These are phyloP conservation scores for Cucurbita pepo DNA, from an alignment of 306 rosid genomes.

Conservation along the genomic window DNA sequence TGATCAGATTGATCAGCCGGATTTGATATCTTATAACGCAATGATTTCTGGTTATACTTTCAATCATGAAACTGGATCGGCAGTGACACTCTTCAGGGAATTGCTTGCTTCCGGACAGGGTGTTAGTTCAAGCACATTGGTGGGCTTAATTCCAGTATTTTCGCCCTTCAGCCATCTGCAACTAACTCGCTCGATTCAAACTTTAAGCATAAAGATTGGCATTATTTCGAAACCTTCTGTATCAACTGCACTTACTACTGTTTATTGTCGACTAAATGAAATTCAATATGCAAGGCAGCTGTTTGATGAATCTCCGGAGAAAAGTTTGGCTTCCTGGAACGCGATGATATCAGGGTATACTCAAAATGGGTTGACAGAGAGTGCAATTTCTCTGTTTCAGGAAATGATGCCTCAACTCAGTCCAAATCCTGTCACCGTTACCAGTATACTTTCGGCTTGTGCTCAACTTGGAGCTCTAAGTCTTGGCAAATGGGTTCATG, in stretches of 20 bases:
- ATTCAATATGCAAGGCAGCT: conserved; percentile 53
- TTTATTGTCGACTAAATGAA: conserved; percentile 57
- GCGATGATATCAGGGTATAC: conserved; percentile 91
- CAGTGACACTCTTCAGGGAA: conserved; percentile 45
- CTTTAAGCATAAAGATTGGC: conserved; percentile 50
- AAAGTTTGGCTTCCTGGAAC: conserved; percentile 77
- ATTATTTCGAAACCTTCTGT: conserved; percentile 46
- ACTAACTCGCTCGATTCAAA: conserved; percentile 43
- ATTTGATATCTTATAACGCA: conserved; percentile 68
- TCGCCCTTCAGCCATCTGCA: conserved; percentile 62
- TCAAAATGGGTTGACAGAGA: conserved; percentile 75
- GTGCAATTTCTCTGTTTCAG: conserved; percentile 62
- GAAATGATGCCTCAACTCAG: conserved; percentile 52
- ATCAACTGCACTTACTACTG: conserved; percentile 63
- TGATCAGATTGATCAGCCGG: conserved; percentile 36
- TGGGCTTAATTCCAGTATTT: conserved; percentile 70
- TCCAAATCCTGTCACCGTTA: conserved; percentile 65
- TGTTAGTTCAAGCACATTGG: conserved; percentile 59
- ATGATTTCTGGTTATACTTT: conserved; percentile 76
- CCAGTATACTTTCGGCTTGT: conserved; percentile 85
- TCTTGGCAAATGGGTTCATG: conserved; percentile 81
- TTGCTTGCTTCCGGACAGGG: conserved; percentile 40
- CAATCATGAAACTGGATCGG: conserved; percentile 39
- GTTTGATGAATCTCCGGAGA: conserved; percentile 65
- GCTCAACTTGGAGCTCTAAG: conserved; percentile 83